phyloP scores from a whole-genome alignment of 129 eudicot species.

The Pulicaria dysenterica region DNA sequence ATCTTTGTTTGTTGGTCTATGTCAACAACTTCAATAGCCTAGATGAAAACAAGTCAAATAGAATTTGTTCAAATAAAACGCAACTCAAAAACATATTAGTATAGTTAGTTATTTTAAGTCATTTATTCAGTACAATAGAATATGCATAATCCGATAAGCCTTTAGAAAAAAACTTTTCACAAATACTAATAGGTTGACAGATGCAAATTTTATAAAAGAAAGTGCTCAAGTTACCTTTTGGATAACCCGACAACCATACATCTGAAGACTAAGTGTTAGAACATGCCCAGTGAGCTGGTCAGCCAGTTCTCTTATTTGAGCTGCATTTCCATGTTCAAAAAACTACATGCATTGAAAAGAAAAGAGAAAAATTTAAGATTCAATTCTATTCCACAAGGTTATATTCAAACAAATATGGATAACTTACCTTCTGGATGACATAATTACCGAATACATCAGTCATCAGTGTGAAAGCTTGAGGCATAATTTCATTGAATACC shows the following conservation, averaged over 20 bases:
- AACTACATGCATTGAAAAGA: slow-evolving; percentile 44
- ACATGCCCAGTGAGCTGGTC: slow-evolving; percentile 87
- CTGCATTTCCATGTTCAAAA: slow-evolving; percentile 81
- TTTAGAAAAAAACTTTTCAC: background rate
- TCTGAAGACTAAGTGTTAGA: slow-evolving; percentile 89
- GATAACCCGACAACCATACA: slow-evolving; percentile 97
- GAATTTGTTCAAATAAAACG: background rate
- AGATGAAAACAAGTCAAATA: slow-evolving; percentile 8
- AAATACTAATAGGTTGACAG: background rate
- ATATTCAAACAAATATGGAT: background rate
- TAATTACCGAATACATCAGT: slow-evolving; percentile 98
- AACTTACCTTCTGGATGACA: slow-evolving; percentile 86
- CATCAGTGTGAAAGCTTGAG: slow-evolving; percentile 86
- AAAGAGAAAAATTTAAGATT: background rate
- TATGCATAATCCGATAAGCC: background rate
- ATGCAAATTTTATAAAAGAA: background rate
- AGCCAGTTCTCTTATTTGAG: slow-evolving; percentile 86
- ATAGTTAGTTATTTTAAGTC: background rate
- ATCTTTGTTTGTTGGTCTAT: slow-evolving; percentile 73
- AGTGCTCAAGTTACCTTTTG: slow-evolving; percentile 68
- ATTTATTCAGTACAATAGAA: background rate
- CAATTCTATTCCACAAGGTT: background rate
- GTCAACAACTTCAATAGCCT: slow-evolving; percentile 84
- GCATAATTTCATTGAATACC: slow-evolving; percentile 94
- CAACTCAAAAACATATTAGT: background rate